These are phyloP conservation scores for Starmera caribaea DNA, from an alignment of 805 yeast species.

Conservation along the genomic window DNA sequence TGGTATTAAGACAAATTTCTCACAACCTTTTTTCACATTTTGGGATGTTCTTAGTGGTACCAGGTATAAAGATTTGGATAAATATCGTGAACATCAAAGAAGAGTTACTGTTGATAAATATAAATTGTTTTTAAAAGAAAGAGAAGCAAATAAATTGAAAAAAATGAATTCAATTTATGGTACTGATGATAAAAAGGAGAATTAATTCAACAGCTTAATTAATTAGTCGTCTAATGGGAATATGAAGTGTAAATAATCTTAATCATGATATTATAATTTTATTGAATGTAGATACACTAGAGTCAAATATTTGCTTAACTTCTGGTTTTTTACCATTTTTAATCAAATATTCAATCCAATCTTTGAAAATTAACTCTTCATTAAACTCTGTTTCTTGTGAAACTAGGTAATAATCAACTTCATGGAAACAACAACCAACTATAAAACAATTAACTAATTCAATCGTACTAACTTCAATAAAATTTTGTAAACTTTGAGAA, in stretches of 20 bases:
- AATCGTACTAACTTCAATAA: background rate
- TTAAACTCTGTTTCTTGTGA: constrained; percentile 1
- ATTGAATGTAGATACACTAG: background rate
- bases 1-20: constrained; percentile 87
- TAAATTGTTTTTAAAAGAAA: constrained; percentile 40
- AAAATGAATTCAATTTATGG: constrained; percentile 5
- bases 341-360: background rate
- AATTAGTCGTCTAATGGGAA: too few relatives aligned
- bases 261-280: too few relatives aligned
- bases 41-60: constrained; percentile 80
- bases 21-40: constrained; percentile 92
- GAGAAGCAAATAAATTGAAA: constrained; percentile 22
- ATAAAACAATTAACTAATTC: constrained; percentile 3
- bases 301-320: background rate
- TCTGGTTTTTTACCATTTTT: background rate
- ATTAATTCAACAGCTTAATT: too few relatives aligned
- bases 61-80: constrained; percentile 55
- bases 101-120: constrained; percentile 60
- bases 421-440: constrained; percentile 10
- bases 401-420: constrained; percentile 2
- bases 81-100: constrained; percentile 56
- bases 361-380: background rate
- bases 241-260: too few relatives aligned
- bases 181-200: too few relatives aligned
- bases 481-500: background rate